Conservation (phyloP, 768 basidiomycete species). For the Tulasnella sp. region DNA sequence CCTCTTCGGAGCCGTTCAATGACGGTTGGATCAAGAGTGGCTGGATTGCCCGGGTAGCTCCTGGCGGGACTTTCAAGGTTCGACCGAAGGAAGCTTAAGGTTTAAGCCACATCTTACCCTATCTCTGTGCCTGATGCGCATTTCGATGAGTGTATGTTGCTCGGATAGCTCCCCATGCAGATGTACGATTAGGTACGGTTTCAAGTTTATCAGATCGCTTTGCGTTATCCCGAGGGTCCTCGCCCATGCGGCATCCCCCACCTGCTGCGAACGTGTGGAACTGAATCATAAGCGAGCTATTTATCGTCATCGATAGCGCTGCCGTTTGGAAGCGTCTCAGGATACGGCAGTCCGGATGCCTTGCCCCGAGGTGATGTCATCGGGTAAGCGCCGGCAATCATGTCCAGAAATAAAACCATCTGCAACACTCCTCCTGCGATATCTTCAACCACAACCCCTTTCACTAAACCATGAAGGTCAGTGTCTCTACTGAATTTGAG, state of each 20-base stretch:
- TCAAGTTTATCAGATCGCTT: neutral
- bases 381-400: neutral
- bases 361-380: neutral
- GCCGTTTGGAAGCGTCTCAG: neutral
- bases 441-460: neutral
- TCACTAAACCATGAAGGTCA: neutral
- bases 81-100: neutral
- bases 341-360: neutral
- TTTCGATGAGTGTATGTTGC: neutral
- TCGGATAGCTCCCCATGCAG: neutral
- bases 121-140: neutral
- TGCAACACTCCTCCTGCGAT: neutral
- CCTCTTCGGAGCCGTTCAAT: slow-evolving; percentile 32
- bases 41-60: slow-evolving; percentile 30
- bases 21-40: slow-evolving; percentile 31
- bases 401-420: neutral
- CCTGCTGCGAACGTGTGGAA: neutral
- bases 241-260: neutral
- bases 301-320: neutral
- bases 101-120: neutral
- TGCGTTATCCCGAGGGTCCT: neutral
- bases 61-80: slow-evolving; percentile 36
- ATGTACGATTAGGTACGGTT: neutral
- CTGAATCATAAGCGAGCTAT: neutral
- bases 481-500: neutral